Evolutionary conservation across 495 filamentous ascomycete genomes (phyloP).

Genomic region (Aspergillus taichungensis): DNA sequence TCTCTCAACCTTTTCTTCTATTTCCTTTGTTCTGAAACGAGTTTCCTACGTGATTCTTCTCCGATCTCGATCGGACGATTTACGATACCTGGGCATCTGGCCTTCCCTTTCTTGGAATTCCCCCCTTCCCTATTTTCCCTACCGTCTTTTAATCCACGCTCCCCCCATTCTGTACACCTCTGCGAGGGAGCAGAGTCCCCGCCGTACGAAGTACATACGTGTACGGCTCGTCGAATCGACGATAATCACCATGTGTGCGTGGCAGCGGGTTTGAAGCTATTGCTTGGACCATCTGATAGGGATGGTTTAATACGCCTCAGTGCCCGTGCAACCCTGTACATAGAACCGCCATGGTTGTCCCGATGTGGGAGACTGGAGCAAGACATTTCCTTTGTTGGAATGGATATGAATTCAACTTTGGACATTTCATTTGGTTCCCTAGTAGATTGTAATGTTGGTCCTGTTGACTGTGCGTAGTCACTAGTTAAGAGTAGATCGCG

Average conservation of each 20-base stretch:
- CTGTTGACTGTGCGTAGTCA: too few species aligned
- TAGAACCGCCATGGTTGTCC: conserved; percentile 11
- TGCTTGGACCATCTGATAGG: conserved; percentile 2
- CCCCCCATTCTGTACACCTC: conserved; percentile 26
- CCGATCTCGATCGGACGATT: conserved; percentile 6
- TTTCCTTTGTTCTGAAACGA: conserved; percentile 29
- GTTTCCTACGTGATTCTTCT: conserved; percentile 7
- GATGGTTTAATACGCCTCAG: conserved; percentile 8
- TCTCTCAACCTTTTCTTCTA: conserved; percentile 6
- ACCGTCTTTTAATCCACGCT: conserved; percentile 32
- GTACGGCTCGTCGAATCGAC: conserved; percentile 12
- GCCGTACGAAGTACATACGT: conserved; percentile 28
- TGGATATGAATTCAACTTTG: not conserved
- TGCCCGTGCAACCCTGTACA: conserved; percentile 36
- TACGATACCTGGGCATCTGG: conserved; percentile 21
- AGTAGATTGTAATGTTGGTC: too few species aligned
- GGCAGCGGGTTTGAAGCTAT: conserved; percentile 4
- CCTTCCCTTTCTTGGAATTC: conserved; percentile 22
- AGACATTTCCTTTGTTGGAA: conserved; percentile 25
- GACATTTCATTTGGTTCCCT: too few species aligned
- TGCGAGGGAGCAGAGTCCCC: conserved; percentile 12
- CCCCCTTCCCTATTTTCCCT: conserved; percentile 13
- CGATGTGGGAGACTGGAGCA: conserved; percentile 22
- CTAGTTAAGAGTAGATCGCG: not conserved
- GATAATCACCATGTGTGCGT: conserved; percentile 15